Conservation (phyloP, 2,329 filamentous ascomycete genomes). For the Coniochaeta prunicola region DNA sequence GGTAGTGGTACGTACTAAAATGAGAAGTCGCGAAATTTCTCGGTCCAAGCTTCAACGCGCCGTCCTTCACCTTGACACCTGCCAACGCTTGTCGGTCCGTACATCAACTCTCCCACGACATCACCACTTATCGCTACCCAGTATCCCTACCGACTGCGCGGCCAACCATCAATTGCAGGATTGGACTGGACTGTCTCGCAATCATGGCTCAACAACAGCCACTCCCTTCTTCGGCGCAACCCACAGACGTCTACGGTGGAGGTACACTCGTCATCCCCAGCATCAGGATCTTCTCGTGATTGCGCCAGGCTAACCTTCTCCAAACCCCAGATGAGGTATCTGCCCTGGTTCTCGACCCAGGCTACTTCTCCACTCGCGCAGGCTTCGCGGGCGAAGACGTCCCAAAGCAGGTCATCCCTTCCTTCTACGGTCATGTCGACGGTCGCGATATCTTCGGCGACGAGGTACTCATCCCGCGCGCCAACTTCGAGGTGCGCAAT, state of each 20-base stretch:
- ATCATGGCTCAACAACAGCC: conserved; percentile 49
- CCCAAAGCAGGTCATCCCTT: conserved; percentile 87
- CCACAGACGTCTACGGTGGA: conserved; percentile 58
- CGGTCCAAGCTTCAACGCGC: neutral
- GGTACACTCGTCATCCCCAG: conserved; percentile 22
- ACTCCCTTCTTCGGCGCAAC: conserved; percentile 47
- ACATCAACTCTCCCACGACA: neutral
- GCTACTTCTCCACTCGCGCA: conserved; percentile 83
- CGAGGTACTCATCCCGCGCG: conserved; percentile 73
- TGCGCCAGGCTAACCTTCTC: conserved; percentile 8
- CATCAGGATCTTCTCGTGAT: neutral
- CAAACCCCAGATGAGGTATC: conserved; percentile 80
- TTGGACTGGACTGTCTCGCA: conserved; percentile 5
- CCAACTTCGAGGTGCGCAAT: conserved; percentile 77
- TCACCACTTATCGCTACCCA: neutral
- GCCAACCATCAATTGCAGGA: neutral
- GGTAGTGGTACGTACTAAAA: too few species aligned
- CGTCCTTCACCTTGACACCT: neutral
- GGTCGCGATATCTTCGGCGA: conserved; percentile 74
- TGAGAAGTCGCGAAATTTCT: neutral
- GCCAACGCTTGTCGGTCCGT: neutral
- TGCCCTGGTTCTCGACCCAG: conserved; percentile 91
- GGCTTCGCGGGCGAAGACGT: conserved; percentile 97
- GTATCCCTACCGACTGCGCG: neutral
- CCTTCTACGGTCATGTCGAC: conserved; percentile 68